Evolutionary conservation across 2,329 filamentous ascomycete genomes (phyloP), one percentile per base, ranked within the genome.

Genomic region (Fusarium bulbicola): DNA sequence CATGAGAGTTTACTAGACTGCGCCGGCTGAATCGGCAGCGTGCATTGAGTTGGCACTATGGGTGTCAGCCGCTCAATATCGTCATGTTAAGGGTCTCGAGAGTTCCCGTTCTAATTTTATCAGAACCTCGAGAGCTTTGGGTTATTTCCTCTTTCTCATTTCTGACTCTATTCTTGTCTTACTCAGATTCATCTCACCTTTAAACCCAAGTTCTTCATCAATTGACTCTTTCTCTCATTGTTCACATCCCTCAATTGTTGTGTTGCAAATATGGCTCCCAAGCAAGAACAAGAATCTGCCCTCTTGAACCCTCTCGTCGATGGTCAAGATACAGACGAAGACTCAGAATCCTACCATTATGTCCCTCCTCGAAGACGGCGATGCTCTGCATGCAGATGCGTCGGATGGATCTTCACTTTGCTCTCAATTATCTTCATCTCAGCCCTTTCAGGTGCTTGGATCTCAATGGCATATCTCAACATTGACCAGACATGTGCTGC

Each of bases 401-500:
- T 76, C 6, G 70, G 52, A 20, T 63, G 66, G 65, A 36, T 54
- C 11, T 52, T 69, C 12, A 40, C 58, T 14, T 50, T 74, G 3
- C 36, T 66, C 15, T 53, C 34, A 3, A 32, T 72, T 3, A 53
- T 75, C 40, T 32, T 76, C 12, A 52, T 75, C 24, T 77, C 75
- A 18, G 75, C 54, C 1, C 40, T 72, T 3, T n/a, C 49, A 0
- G 75, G 75, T 20, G 75, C 75, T 14, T 77, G 72, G 68, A 59
- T 77, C 47, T 73, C 75, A 3, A 73, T 75, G 53, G 53, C 59
- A 18, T 72, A 65, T 36, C 39, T 76, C 9, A 70, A 77, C 46
- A 61, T 77, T 24, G 75, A 77, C 36, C 69, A 74, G 32, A 75
- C 70, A 8, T 77, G 75, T 36, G 75, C 74, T 40, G 40, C 73